These are phyloP conservation scores for Prasinococcaceae sp. DNA, from an alignment of 139 green algal species.

Conservation along the genomic window DNA sequence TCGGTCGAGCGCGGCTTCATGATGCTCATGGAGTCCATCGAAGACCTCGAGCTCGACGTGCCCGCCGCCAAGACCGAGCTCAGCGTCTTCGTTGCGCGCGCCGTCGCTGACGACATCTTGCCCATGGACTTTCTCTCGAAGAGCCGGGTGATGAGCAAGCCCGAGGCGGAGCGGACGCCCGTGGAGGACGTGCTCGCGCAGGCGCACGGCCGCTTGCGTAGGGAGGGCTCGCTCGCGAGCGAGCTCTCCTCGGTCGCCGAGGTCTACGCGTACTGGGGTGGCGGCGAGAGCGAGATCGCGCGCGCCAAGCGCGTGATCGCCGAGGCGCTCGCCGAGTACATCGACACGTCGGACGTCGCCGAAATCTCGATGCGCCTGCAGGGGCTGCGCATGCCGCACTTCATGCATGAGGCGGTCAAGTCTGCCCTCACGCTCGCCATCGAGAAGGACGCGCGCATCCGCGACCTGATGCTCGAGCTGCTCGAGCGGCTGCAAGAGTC, in stretches of 20 bases:
- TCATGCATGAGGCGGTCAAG: conserved; percentile 80
- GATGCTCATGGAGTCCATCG: conserved; percentile 33
- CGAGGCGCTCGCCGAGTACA: conserved; percentile 67
- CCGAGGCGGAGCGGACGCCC: not conserved
- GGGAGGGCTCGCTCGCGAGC: not conserved
- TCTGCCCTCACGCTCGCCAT: conserved; percentile 19
- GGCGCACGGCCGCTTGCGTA: not conserved
- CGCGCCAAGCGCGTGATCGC: conserved; percentile 28
- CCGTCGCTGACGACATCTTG: conserved; percentile 71
- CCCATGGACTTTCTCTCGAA: conserved; percentile 40
- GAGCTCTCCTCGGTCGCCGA: too few species aligned
- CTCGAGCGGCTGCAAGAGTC: not conserved
- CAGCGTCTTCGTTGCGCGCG: conserved; percentile 57
- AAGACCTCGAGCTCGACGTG: conserved; percentile 68
- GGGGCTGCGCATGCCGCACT: conserved; percentile 51
- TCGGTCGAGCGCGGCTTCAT: conserved; percentile 27
- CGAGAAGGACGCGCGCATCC: not conserved
- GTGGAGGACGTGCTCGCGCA: not conserved
- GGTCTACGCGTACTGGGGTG: too few species aligned
- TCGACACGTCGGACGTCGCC: conserved; percentile 37
- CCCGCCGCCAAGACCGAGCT: conserved; percentile 16
- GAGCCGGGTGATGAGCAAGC: not conserved
- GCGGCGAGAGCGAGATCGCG: not conserved
- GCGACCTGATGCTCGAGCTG: conserved; percentile 1
- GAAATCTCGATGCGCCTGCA: conserved; percentile 26